Evolutionary conservation across 2,329 filamentous ascomycete genomes (phyloP), one percentile per base, ranked within the genome.

Genomic region (Keithomyces neogunnii): DNA sequence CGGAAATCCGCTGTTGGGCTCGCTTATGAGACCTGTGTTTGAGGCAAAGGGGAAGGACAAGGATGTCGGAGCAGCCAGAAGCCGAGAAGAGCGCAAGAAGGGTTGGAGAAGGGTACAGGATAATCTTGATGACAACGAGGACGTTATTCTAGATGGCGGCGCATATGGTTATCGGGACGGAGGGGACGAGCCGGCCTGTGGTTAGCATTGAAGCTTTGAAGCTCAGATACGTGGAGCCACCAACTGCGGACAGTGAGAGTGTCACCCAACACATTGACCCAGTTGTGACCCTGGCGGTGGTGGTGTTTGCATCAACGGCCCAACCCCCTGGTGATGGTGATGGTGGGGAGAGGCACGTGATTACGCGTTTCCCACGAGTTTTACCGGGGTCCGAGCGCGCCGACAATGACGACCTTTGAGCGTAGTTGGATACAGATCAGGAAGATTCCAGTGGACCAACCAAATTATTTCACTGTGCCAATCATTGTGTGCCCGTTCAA

Each of bases 1-100:
- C 58, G 76, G 72, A 51, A 90, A 89, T 56, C 86, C 86, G 2
- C 65, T 89, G 32, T 68, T 88, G 10, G 79, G 80, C 2, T 76
- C 76, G 0, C 61, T 89, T 56, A 85, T 89, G 56, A 76, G 80
- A 57, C 86, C 86, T 0, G 77, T 83, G 4, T 81, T 68, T 49
- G 69, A 80, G 51, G 66, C 68, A 13, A 78, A 78, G 57, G 77
- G 73, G 3, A 80, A 83, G 59, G 78, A 72, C 29, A 45, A 51
- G 26, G 51, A 52, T 5, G 55, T 56, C 0, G 68, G 68, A 45
- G 58, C 57, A 10, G 58, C 60, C 36, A 61, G 59, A n/a, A 69
- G 76, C 19, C 69, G 76, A 28, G 68, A 70, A 35, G 67, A 73
- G 45, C 66, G 65, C 46, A 68, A 64, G 19, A 71, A 68, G 35